phyloP scores from a whole-genome alignment of 2,329 filamentous ascomycete species.

The Tolypocladium amazonense region DNA sequence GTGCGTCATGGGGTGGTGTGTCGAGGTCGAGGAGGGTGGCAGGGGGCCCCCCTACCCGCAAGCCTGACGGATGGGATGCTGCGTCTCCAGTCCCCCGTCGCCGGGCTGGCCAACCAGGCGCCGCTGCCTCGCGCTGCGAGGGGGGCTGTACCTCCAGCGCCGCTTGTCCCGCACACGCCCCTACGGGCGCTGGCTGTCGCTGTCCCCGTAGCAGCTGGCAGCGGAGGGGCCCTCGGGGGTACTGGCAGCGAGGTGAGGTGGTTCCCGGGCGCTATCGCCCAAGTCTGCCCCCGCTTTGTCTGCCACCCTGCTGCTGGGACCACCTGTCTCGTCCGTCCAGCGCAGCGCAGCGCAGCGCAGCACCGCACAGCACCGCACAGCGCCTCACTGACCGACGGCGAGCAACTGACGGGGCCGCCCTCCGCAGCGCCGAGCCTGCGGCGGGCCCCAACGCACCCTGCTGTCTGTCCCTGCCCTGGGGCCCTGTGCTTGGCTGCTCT shows the following conservation, averaged over 20 bases:
- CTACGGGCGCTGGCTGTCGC: not conserved
- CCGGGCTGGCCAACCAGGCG: not conserved
- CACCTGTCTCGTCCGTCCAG: not conserved
- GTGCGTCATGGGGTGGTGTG: constrained; percentile 12
- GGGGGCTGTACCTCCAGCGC: not conserved
- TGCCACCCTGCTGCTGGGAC: not conserved
- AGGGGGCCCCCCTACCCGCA: not conserved
- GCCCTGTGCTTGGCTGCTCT: not conserved
- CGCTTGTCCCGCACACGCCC: not conserved
- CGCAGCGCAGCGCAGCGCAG: no score
- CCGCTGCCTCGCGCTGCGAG: not conserved
- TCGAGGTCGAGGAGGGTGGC: not conserved
- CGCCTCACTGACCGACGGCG: no score
- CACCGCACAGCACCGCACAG: not conserved
- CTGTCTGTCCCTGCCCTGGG: not conserved
- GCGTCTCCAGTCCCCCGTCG: not conserved
- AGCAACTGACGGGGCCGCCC: no score
- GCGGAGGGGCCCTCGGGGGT: not conserved
- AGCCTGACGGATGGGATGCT: not conserved
- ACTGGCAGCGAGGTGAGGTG: not conserved
- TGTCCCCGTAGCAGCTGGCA: no score
- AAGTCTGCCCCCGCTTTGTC: not conserved
- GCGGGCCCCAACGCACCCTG: not conserved
- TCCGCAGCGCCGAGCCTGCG: not conserved
- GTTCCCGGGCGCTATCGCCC: not conserved